These are phyloP conservation scores for Leccinum variicolor DNA, from an alignment of 768 basidiomycete genomes.

Conservation along the genomic window DNA sequence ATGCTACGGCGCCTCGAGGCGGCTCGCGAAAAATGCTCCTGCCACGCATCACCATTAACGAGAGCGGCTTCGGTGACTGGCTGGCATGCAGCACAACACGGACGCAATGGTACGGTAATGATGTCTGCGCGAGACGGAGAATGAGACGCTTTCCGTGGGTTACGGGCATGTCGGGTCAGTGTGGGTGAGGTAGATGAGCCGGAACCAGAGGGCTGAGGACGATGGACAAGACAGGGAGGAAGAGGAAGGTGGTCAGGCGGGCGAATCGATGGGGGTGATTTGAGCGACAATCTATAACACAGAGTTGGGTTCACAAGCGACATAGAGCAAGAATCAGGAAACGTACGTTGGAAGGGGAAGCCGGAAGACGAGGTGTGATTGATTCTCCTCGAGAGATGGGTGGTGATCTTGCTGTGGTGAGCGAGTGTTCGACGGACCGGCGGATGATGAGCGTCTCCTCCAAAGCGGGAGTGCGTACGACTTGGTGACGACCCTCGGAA, in stretches of 20 bases:
- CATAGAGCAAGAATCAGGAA: background rate
- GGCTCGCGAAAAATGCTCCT: constrained; percentile 59
- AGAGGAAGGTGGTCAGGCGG: constrained; percentile 35
- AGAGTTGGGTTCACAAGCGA: background rate
- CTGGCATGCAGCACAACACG: constrained; percentile 67
- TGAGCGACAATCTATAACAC: constrained; percentile 40
- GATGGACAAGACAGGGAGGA: constrained; percentile 55
- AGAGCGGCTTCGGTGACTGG: constrained; percentile 54
- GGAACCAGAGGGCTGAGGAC: constrained; percentile 27
- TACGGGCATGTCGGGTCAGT: constrained; percentile 11
- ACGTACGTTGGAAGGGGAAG: constrained; percentile 62
- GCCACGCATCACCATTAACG: constrained; percentile 54
- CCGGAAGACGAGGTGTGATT: constrained; percentile 47
- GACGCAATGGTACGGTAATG: constrained; percentile 63
- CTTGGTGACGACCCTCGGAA: constrained; percentile 55
- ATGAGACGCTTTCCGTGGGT: constrained; percentile 21
- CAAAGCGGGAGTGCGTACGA: constrained; percentile 70
- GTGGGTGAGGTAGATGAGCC: background rate
- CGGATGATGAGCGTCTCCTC: constrained; percentile 36
- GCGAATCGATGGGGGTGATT: constrained; percentile 40
- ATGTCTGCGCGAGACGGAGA: constrained; percentile 38
- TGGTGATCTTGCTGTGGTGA: constrained; percentile 18
- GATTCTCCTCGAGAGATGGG: constrained; percentile 32
- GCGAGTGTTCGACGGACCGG: constrained; percentile 16
- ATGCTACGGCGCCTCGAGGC: constrained; percentile 56